phyloP scores from a whole-genome alignment of 169 alveolate genomes.

The Plasmodium gallinaceum region DNA sequence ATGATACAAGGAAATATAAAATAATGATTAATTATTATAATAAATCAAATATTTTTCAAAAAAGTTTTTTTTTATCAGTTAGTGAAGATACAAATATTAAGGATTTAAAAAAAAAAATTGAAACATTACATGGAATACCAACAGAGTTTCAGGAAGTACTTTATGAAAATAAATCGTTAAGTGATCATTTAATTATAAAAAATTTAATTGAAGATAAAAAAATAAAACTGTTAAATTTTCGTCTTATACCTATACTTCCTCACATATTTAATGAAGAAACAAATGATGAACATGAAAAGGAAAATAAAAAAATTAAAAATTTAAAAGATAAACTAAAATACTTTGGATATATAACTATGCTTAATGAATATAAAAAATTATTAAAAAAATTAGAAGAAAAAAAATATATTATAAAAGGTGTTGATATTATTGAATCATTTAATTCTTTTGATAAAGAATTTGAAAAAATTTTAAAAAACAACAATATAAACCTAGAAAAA shows the following conservation, averaged over 20 bases:
- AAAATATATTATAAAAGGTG: constrained; percentile 13
- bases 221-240: constrained; percentile 42
- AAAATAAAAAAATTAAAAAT: constrained; percentile 24
- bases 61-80: constrained; percentile 20
- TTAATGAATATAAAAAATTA: constrained; percentile 57
- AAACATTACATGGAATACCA: constrained; percentile 59
- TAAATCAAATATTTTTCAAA: constrained; percentile 29
- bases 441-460: constrained; percentile 35
- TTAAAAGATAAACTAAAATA: constrained; percentile 28
- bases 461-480: constrained; percentile 23
- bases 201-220: constrained; percentile 36
- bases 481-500: constrained; percentile 47
- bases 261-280: constrained; percentile 36
- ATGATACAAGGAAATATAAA: constrained; percentile 7
- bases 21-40: constrained; percentile 44
- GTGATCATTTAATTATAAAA: constrained; percentile 23
- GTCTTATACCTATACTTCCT: constrained; percentile 42
- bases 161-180: constrained; percentile 29
- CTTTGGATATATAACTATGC: constrained; percentile 32
- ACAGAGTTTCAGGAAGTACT: constrained; percentile 36
- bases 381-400: constrained; percentile 30
- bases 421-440: constrained; percentile 43
- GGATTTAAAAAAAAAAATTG: constrained; percentile 43
- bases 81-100: constrained; percentile 25
- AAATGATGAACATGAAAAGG: constrained; percentile 18